phyloP scores from a whole-genome alignment of 495 filamentous ascomycete genomes.

The Neurospora sublineolata region DNA sequence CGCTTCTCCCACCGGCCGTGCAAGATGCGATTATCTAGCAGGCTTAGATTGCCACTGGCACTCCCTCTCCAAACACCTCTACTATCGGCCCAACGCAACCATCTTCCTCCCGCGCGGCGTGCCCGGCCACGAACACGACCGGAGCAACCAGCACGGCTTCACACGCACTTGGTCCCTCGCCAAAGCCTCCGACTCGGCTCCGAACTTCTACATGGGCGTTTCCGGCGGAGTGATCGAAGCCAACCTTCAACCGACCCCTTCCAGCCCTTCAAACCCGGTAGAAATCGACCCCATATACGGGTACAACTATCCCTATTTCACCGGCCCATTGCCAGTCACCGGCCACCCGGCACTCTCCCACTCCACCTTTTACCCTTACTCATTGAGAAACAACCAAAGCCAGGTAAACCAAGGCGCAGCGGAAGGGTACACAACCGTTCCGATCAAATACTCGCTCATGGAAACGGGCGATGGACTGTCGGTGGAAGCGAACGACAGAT shows the following conservation, averaged over 20 bases:
- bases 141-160: background rate
- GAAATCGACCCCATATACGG: background rate
- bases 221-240: constrained; percentile 29
- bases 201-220: constrained; percentile 31
- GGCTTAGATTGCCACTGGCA: constrained; percentile 31
- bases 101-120: constrained; percentile 22
- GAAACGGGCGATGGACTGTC: constrained; percentile 19
- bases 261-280: background rate
- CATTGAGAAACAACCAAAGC: constrained; percentile 1
- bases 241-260: constrained; percentile 11
- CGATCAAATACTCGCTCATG: constrained; percentile 11
- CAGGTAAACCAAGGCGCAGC: background rate
- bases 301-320: constrained; percentile 2
- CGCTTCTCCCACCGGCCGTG: background rate
- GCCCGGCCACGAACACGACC: background rate
- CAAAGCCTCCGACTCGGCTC: constrained; percentile 28
- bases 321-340: background rate
- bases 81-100: constrained; percentile 34
- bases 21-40: constrained; percentile 17
- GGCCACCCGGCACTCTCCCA: background rate
- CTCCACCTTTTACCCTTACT: constrained; percentile 16
- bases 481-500: constrained; percentile 11
- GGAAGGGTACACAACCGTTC: constrained; percentile 6
- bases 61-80: constrained; percentile 23
- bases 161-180: constrained; percentile 31